These are phyloP conservation scores for Camelina laxa DNA, from an alignment of 345 rosid species.

Conservation along the genomic window DNA sequence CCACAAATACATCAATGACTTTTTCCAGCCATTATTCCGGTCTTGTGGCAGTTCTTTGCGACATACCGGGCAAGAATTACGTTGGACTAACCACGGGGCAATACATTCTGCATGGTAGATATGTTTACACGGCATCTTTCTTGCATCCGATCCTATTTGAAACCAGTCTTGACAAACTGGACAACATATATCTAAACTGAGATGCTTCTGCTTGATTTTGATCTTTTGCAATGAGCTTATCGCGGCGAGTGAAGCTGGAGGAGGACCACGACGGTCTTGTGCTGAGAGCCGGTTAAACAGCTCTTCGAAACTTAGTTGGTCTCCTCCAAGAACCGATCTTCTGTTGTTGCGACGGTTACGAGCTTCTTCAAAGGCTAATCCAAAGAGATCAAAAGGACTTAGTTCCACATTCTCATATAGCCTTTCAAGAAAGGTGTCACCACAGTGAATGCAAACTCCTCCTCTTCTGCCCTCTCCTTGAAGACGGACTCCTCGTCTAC, in stretches of 20 bases:
- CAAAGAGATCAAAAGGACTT: constrained; percentile 38
- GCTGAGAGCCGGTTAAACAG: constrained; percentile 37
- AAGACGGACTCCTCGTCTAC: constrained; percentile 36
- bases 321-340: constrained; percentile 16
- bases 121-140: constrained; percentile 46
- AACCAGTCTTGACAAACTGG: constrained; percentile 44
- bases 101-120: constrained; percentile 41
- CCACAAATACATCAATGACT: constrained; percentile 21
- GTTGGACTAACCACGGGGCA: constrained; percentile 37
- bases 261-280: constrained; percentile 44
- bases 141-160: constrained; percentile 42
- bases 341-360: constrained; percentile 33
- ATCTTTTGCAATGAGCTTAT: constrained; percentile 35
- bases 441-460: constrained; percentile 41
- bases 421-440: constrained; percentile 29
- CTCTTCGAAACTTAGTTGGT: constrained; percentile 36
- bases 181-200: constrained; percentile 23
- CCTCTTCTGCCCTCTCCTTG: constrained; percentile 25
- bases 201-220: constrained; percentile 38
- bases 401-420: constrained; percentile 38
- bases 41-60: constrained; percentile 39
- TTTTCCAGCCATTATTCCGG: constrained; percentile 23
- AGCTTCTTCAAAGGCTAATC: constrained; percentile 33
- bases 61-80: constrained; percentile 41
- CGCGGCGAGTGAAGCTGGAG: constrained; percentile 31